These are phyloP conservation scores for Tagetes patula DNA, from an alignment of 129 eudicot species.

Conservation along the genomic window DNA sequence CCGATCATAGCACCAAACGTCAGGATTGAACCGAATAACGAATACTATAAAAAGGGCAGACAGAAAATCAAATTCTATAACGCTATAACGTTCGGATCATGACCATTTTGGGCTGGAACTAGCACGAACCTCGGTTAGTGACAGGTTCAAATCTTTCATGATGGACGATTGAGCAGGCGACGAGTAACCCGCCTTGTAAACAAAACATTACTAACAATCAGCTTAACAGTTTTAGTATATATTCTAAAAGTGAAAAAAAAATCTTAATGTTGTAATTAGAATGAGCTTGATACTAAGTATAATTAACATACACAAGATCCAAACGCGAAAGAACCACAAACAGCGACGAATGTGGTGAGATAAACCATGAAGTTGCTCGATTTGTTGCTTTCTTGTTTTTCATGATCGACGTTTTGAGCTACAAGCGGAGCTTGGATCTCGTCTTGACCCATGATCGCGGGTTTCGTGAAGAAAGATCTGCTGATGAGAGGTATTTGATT, in stretches of 20 bases:
- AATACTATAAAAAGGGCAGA: conserved; percentile 48
- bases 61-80: neutral
- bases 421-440: conserved; percentile 51
- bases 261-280: neutral
- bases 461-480: conserved; percentile 15
- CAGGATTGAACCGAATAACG: conserved; percentile 83
- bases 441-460: conserved; percentile 34
- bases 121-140: conserved; percentile 69
- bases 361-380: conserved; percentile 68
- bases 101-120: neutral
- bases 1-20: conserved; percentile 97
- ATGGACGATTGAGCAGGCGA: conserved; percentile 84
- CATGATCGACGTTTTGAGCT: conserved; percentile 13
- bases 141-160: conserved; percentile 55
- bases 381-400: conserved; percentile 22
- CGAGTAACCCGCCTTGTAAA: conserved; percentile 77
- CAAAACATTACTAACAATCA: neutral
- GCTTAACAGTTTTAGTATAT: neutral
- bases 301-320: conserved; percentile 74
- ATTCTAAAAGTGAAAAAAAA: neutral
- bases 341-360: conserved; percentile 80
- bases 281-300: neutral
- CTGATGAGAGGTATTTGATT: conserved; percentile 11
- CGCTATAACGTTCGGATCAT: neutral
- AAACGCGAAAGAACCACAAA: conserved; percentile 89